Base-by-base conservation (phyloP, 805 yeast species). In the Metschnikowia hibisci region DNA sequence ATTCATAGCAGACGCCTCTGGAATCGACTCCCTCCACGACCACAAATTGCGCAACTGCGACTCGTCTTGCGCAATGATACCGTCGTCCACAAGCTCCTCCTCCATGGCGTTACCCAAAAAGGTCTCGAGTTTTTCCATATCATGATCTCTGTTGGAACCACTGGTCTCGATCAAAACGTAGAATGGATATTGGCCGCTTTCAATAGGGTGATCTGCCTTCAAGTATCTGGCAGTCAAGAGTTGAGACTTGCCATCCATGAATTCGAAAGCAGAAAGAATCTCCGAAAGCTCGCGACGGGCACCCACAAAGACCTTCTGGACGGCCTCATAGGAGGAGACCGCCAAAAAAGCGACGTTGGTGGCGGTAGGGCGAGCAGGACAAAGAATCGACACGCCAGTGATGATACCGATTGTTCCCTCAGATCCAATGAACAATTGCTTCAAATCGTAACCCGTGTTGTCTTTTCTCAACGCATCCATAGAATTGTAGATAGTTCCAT, bases 31-130 rank as follows among this genome's bases (percentile, higher is more conserved):
- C 69, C 99, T 82, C 98, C 98, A 93, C 27, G 81, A 71, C 99
- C 99, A 93, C 55, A 93, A 74, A 43, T 80, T 81, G 47, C 73
- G 74, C 46, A 87, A 66, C 65, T 93, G 98, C 1, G 93, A 74
- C 67, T 87, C 96, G 62, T 90, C 97, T 64, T 89, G 96, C 6
- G 99, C 96, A 51, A 93, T 85, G 32, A 88, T 90, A 58, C 99
- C 99, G 63, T 93, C 98, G n/a, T 74, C 71, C 26, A 93, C 90
- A 36, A 81, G 62, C 40, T 84, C 98, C 25, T 78, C 76, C 63
- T 86, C 96, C 88, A 93, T 85, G 12, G 83, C 84, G 25, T 69
- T 69, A 53, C 89, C 98, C 59, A 93, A 73, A 63, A 93, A 93
- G 0, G 76, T 61, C 61, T 88, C 96, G 44, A 93, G 74, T 65